A percentile compares a stretch with the other conserved stretches of the same genome.
These are phyloP conservation scores for Flammula alnicola DNA, from an alignment of 1,284 basidiomycete genomes.

Conservation along the genomic window DNA sequence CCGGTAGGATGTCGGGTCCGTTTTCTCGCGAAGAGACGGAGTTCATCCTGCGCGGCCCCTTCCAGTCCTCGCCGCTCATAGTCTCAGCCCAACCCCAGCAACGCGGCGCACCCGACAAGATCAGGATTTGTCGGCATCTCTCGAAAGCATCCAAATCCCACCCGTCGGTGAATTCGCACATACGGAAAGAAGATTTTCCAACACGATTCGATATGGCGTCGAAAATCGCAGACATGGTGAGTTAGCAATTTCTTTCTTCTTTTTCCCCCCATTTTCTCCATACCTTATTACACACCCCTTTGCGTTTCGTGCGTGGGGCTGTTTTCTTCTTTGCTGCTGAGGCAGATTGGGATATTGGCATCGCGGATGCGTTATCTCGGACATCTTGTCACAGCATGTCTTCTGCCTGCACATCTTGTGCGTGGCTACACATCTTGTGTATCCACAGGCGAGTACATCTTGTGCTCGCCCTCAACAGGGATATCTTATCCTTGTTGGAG, in stretches of 20 bases:
- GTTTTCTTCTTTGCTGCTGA: no score
- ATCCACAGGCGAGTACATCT: no score
- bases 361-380: no score
- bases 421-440: no score
- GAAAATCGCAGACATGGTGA: slow-evolving; percentile 17
- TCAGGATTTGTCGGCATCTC: slow-evolving; percentile 21
- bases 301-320: background rate
- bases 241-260: slow-evolving; percentile 2
- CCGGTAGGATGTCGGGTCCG: slow-evolving; percentile 37
- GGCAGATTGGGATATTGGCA: no score
- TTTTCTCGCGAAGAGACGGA: slow-evolving; percentile 31
- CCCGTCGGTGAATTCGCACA: slow-evolving; percentile 18
- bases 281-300: background rate
- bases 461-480: no score
- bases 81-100: slow-evolving; percentile 19
- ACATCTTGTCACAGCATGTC: no score
- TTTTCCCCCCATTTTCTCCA: slow-evolving; percentile 3
- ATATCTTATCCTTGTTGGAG: no score
- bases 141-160: slow-evolving; percentile 14
- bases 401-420: no score
- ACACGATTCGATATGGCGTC: slow-evolving; percentile 18
- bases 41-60: slow-evolving; percentile 30
- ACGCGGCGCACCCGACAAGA: slow-evolving; percentile 20
- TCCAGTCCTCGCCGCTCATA: slow-evolving; percentile 23
- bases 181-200: slow-evolving; percentile 16